Conservation (phyloP, 495 filamentous ascomycete species). For the Thermothielavioides terrestris region DNA sequence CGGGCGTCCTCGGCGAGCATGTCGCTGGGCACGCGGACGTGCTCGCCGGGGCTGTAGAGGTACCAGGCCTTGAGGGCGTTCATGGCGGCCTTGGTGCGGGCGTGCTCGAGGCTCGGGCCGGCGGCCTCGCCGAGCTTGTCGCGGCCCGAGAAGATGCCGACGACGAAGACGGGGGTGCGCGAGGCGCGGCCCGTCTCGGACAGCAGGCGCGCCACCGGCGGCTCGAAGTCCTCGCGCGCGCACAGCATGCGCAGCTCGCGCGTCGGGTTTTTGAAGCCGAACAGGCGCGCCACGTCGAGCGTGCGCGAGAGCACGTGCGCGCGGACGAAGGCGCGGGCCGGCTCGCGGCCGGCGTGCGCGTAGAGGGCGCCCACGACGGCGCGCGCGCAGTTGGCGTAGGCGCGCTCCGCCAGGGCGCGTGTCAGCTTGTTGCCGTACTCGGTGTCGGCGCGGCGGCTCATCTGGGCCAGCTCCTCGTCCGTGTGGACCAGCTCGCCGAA, state of each 20-base stretch:
- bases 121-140: constrained; percentile 85
- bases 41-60: constrained; percentile 67
- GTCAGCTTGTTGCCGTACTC: constrained; percentile 27
- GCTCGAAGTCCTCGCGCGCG: constrained; percentile 77
- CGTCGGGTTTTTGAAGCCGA: constrained; percentile 73
- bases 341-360: constrained; percentile 61
- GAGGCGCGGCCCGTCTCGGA: constrained; percentile 79
- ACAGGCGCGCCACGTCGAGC: constrained; percentile 65
- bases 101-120: constrained; percentile 65
- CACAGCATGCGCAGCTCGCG: constrained; percentile 74
- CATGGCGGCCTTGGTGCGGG: constrained; percentile 67
- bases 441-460: constrained; percentile 3
- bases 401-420: constrained; percentile 21
- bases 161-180: constrained; percentile 82
- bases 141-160: constrained; percentile 80
- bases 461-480: constrained; percentile 1
- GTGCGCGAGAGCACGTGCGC: constrained; percentile 74
- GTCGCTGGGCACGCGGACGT: constrained; percentile 69
- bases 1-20: constrained; percentile 53
- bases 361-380: constrained; percentile 79
- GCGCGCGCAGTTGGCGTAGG: constrained; percentile 58
- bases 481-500: constrained; percentile 56
- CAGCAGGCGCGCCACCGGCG: constrained; percentile 75
- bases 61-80: constrained; percentile 90
- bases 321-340: constrained; percentile 70